Conservation (phyloP, 2,329 filamentous ascomycete species). For the Ceratocystis cubensis region DNA sequence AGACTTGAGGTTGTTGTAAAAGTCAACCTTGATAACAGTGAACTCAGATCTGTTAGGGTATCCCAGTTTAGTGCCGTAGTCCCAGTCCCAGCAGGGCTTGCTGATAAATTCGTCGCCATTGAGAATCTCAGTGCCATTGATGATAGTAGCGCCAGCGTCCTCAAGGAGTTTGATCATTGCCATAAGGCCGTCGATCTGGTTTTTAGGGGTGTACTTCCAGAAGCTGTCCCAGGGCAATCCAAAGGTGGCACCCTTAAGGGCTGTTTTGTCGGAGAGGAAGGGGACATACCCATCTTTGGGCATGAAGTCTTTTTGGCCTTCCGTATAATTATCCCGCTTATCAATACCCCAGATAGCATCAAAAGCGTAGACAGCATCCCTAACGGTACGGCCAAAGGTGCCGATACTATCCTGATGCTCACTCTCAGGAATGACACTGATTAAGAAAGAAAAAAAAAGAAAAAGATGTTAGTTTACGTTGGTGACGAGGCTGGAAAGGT, state of each 20-base stretch:
- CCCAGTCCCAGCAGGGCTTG: conserved; percentile 62
- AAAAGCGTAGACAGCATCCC: conserved; percentile 54
- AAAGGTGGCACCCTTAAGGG: conserved; percentile 50
- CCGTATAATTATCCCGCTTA: conserved; percentile 51
- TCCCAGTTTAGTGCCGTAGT: conserved; percentile 49
- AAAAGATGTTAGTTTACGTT: background rate
- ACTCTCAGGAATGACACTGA: conserved; percentile 49
- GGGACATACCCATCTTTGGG: conserved; percentile 45
- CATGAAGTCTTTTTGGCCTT: conserved; percentile 41
- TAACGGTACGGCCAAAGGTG: conserved; percentile 52
- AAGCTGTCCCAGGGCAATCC: conserved; percentile 61
- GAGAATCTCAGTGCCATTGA: conserved; percentile 58
- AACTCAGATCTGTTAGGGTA: conserved; percentile 62
- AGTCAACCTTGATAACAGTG: conserved; percentile 58
- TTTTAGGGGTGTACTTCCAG: conserved; percentile 48
- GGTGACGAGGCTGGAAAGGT: background rate
- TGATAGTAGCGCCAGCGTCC: conserved; percentile 50
- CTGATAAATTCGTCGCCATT: conserved; percentile 49
- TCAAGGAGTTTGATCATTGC: conserved; percentile 35
- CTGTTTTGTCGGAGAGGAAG: conserved; percentile 40
- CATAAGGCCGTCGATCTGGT: conserved; percentile 43
- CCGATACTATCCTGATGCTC: conserved; percentile 59
- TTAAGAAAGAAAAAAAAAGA: no score
- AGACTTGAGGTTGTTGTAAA: conserved; percentile 47
- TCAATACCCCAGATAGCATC: conserved; percentile 58